These are phyloP conservation scores for Kickxella alabastrina DNA, from an alignment of 192 early-diverging fungal genomes.

Conservation along the genomic window DNA sequence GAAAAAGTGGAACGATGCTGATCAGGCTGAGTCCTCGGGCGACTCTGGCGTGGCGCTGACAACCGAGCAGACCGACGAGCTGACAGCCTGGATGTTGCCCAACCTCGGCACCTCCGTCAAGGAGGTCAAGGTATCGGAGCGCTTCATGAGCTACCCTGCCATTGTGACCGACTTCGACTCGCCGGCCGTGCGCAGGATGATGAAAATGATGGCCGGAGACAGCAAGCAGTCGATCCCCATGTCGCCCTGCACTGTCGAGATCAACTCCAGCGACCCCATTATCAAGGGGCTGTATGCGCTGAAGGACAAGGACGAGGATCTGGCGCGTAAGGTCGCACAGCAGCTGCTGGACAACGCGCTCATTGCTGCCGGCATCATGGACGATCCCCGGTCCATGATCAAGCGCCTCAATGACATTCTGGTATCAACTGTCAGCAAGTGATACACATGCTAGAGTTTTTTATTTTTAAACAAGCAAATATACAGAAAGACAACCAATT, in stretches of 20 bases:
- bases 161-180: constrained; percentile 72
- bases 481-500: too few relatives aligned
- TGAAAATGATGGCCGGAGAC: constrained; percentile 53
- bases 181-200: constrained; percentile 63
- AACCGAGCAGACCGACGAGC: constrained; percentile 55
- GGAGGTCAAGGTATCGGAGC: constrained; percentile 67
- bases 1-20: constrained; percentile 62
- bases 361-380: constrained; percentile 72
- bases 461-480: constrained; percentile 1
- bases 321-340: constrained; percentile 65
- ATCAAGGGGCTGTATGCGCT: constrained; percentile 63
- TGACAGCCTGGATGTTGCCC: constrained; percentile 59
- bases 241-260: constrained; percentile 67
- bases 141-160: constrained; percentile 67
- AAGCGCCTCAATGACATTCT: constrained; percentile 64
- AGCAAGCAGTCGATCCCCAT: constrained; percentile 52
- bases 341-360: constrained; percentile 75
- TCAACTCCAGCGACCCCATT: constrained; percentile 67
- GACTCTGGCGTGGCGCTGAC: constrained; percentile 43
- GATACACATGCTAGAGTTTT: background rate
- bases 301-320: constrained; percentile 55
- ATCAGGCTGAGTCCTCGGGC: constrained; percentile 44
- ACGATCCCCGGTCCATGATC: constrained; percentile 74
- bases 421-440: constrained; percentile 14
- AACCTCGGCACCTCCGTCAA: constrained; percentile 63